Base-by-base conservation (phyloP, 2,329 filamentous ascomycete genomes). In the Fusarium solani-melongenae region DNA sequence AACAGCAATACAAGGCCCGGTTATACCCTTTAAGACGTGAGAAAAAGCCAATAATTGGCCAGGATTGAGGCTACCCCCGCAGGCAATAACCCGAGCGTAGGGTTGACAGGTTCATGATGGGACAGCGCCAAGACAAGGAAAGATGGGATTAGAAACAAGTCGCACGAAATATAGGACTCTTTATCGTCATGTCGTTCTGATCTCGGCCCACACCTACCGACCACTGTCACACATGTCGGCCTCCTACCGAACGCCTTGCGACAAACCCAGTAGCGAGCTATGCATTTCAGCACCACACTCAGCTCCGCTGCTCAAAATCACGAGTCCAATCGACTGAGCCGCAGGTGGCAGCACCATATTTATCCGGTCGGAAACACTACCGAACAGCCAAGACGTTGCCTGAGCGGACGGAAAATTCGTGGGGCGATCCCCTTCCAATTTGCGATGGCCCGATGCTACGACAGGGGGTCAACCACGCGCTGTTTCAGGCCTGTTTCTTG, bases 391-490 rank as follows among this genome's bases (percentile, higher is more conserved):
- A 72, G 64, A 66, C 65, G 39, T 17, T 12, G 29, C 33, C 41
- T 67, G 44, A 74, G 41, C 38, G 73, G 75, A 77, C 70, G 75
- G 75, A 76, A 77, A 75, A 77, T 62, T 49, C 60, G 61, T 31
- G 51, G 24, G 61, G 64, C 57, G 46, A 60, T 66, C 74, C 69
- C 55, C 64, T 56, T 56, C 72, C 72, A 71, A 77, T 77, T 68
- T 75, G 46, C 62, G 46, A 66, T 73, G 64, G 39, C 38, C 53
- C 64, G 69, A 76, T 71, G 34, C 46, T 39, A 36, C 22, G 33
- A 41, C 27, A 20, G 55, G 72, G 66, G 38, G 46, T 51, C 57
- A 65, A 70, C 56, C 44, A 60, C 29, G 46, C 63, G 39, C 46
- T 67, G 75, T 77, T 77, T 77, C 75, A 77, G 71, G 68, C 60